phyloP scores from a whole-genome alignment of 805 yeast genomes.

The Saturnispora zaruensis region DNA sequence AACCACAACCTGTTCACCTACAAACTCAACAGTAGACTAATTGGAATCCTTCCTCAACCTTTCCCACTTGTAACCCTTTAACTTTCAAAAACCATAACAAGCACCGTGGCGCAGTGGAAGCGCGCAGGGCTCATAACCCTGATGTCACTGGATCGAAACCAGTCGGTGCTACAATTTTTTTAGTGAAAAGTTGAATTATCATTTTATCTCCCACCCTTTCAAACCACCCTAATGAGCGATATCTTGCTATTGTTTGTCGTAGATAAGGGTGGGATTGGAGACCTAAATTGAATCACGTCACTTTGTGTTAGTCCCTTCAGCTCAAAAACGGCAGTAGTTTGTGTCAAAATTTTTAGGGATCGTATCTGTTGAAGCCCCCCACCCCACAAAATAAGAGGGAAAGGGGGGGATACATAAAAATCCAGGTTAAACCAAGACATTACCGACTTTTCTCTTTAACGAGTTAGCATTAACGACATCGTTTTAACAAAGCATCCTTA shows the following conservation, averaged over 20 bases:
- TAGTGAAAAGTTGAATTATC: no score
- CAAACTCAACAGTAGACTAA: no score
- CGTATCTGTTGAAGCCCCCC: background rate
- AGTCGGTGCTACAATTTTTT: slow-evolving; percentile 17
- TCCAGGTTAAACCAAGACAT: background rate
- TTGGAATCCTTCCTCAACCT: no score
- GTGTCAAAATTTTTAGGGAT: background rate
- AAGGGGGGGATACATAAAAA: background rate
- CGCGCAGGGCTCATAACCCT: slow-evolving; percentile 93
- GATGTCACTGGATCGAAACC: slow-evolving; percentile 96
- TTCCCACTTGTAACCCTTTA: background rate
- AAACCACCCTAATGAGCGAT: background rate
- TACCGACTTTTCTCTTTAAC: no score
- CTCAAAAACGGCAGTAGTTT: background rate
- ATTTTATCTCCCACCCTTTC: background rate
- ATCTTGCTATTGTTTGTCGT: background rate
- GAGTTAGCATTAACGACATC: no score
- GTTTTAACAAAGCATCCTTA: no score
- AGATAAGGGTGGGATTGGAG: background rate
- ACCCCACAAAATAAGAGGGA: background rate
- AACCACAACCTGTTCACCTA: no score
- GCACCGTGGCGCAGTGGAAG: slow-evolving; percentile 24
- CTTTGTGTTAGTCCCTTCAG: background rate
- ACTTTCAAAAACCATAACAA: background rate
- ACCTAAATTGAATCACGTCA: background rate